Conservation (phyloP, 2,329 filamentous ascomycete species). For the Penicillium brasilianum region DNA sequence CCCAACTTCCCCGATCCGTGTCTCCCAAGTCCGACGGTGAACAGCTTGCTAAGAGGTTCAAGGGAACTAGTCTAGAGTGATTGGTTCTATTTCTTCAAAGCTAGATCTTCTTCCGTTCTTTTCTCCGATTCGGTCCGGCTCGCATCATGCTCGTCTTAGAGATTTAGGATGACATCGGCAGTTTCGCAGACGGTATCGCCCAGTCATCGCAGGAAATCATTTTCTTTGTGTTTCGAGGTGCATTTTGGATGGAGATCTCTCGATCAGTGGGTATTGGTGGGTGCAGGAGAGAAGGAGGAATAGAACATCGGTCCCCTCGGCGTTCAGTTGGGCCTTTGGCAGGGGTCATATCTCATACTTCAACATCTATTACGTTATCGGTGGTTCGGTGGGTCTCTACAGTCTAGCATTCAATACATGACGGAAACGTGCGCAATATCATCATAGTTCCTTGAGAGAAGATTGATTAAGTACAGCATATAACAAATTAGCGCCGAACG, state of each 20-base stretch:
- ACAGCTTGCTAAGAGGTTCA: slow-evolving; percentile 68
- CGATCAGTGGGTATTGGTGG: neutral
- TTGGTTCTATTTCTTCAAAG: slow-evolving; percentile 20
- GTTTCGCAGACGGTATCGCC: neutral
- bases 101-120: slow-evolving; percentile 16
- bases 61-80: slow-evolving; percentile 63
- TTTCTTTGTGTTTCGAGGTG: neutral
- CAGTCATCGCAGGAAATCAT: neutral
- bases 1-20: slow-evolving; percentile 38
- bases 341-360: neutral
- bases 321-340: neutral
- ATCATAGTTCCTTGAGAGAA: neutral
- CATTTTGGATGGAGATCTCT: neutral
- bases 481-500: neutral
- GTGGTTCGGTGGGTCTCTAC: neutral
- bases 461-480: neutral
- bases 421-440: neutral
- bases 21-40: slow-evolving; percentile 58
- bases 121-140: slow-evolving; percentile 6
- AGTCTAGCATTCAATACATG: neutral
- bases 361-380: neutral
- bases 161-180: neutral
- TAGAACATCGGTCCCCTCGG: neutral
- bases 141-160: neutral
- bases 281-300: neutral